Conservation (phyloP, 257 asterid genomes). For the Nemophila menziesii region DNA sequence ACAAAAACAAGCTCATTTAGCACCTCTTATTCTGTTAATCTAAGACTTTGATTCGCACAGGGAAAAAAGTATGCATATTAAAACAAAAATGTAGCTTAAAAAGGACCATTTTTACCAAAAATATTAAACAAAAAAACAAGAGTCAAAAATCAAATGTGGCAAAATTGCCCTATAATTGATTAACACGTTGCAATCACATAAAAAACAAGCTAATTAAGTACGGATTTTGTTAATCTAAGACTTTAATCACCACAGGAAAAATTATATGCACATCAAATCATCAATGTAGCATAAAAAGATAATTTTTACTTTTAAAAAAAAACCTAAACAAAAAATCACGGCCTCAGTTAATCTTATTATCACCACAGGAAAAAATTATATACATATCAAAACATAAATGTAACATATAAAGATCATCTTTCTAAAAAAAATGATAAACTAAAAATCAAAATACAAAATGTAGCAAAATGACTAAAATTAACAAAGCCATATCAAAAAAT, state of each 20-base stretch:
- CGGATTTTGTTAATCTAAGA: not conserved
- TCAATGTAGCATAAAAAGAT: not conserved
- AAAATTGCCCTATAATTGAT: not conserved
- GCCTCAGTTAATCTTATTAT: not conserved
- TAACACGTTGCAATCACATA: no score
- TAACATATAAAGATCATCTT: not conserved
- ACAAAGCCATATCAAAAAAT: not conserved
- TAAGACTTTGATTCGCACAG: not conserved
- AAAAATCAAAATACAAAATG: not conserved
- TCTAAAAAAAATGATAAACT: not conserved
- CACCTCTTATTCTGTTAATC: not conserved
- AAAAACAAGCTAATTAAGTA: not conserved
- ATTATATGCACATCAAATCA: not conserved
- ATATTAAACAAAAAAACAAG: not conserved
- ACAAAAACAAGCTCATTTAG: not conserved
- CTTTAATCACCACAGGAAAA: not conserved
- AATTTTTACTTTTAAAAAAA: not conserved
- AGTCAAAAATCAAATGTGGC: not conserved
- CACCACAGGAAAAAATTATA: not conserved
- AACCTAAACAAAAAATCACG: not conserved
- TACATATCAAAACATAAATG: not conserved
- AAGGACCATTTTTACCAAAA: not conserved
- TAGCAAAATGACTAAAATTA: not conserved
- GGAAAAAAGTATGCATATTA: not conserved
- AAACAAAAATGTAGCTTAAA: not conserved